These are phyloP conservation scores for Platanus orientalis DNA, from an alignment of 164 flowering plant species.

Conservation along the genomic window DNA sequence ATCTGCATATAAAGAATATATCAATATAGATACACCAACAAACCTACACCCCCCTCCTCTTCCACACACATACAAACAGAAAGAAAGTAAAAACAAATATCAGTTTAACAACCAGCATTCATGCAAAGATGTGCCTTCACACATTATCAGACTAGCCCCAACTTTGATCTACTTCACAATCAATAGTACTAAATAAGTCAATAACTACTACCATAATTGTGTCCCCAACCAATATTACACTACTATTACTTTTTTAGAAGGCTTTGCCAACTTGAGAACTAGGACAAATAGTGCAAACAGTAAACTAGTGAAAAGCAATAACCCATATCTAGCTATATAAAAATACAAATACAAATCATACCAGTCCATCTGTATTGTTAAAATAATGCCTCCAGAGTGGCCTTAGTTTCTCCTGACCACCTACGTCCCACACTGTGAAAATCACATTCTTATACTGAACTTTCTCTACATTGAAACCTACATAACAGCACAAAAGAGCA, in stretches of 20 bases:
- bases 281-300: no score
- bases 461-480: conserved; percentile 98
- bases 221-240: background rate
- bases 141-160: background rate
- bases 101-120: background rate
- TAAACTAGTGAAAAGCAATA: background rate
- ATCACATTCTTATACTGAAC: conserved; percentile 97
- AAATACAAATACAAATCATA: conserved; percentile 18
- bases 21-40: background rate
- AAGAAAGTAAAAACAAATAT: background rate
- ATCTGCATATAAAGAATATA: conserved; percentile 47
- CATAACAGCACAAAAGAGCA: conserved; percentile 13
- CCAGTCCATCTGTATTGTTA: conserved; percentile 96
- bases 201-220: no score
- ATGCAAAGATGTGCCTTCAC: background rate
- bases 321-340: background rate
- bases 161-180: background rate
- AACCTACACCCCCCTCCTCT: no score
- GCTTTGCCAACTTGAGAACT: no score
- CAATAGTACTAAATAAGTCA: background rate
- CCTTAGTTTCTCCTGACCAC: conserved; percentile 95
- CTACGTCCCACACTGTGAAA: conserved; percentile 99
- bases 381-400: conserved; percentile 99
- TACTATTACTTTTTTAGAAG: no score
- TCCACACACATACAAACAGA: background rate